Base-by-base conservation (phyloP, 345 rosid species). In the Carallia brachiata region DNA sequence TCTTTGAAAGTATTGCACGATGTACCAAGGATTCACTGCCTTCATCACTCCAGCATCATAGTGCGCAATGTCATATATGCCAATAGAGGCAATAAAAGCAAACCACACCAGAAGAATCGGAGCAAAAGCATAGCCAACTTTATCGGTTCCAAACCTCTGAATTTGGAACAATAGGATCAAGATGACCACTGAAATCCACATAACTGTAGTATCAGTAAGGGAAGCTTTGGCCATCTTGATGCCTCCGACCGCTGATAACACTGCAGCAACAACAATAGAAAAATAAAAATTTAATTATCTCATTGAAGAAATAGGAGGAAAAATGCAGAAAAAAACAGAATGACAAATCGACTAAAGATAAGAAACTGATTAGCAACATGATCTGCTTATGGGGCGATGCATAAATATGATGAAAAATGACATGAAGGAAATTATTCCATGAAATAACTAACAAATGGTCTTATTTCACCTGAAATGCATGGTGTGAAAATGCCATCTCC, bases 71-170 rank as follows among this genome's bases (percentile, higher is more conserved):
- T 85, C 83, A 77, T 69, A 84, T 36, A 80, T 6, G 0, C 89
- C 82, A 67, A 84, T 84, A 5, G 70, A 47, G 2, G 77, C 74
- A 8, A 85, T 71, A 15, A 79, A 53, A 4, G 62, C 8, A 52
- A 85, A 79, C 92, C 88, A 88, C 10, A 82, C 0, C 18, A 73
- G 50, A 16, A 85, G 70, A 36, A 84, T 72, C 0, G 87, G 87
- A 17, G 88, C 88, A 36, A 85, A 85, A 15, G 30, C 63, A 66
- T 79, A 82, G 18, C 84, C 88, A 4, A 85, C 82, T 74, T 82
- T 88, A 48, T 81, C 79, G 0, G 88, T 84, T 70, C 87, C 89
- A 54, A 82, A 74, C 36, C 82, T 74, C 58, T 88, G 85, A 23
- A 80, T 65, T 70, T 50, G n/a, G 71, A 88, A 84, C n/a, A 86